phyloP scores from a whole-genome alignment of 371 early-diverging fungal genomes.

The Basidiobolus meristosporus region DNA sequence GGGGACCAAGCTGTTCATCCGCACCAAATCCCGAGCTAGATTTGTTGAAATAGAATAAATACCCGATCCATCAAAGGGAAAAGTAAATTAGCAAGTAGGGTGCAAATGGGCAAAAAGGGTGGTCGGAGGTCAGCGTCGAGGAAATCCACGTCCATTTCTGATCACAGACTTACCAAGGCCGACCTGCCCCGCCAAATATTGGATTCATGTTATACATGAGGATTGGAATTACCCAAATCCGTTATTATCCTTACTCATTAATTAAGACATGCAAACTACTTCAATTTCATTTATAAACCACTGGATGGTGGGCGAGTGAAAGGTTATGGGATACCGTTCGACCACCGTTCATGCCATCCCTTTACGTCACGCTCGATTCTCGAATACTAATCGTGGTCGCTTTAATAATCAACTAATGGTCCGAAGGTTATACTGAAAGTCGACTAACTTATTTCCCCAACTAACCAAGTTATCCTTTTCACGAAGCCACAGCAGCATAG shows the following conservation, averaged over 20 bases:
- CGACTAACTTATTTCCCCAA: neutral
- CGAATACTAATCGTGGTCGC: neutral
- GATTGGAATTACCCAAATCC: neutral
- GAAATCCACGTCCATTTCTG: too few species aligned
- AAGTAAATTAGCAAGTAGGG: too few species aligned
- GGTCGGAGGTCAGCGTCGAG: too few species aligned
- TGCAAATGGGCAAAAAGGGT: too few species aligned
- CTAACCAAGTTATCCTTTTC: neutral
- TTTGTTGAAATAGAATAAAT: too few species aligned
- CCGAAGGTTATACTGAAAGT: neutral
- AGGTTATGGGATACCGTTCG: neutral
- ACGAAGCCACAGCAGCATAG: neutral
- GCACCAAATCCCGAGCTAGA: too few species aligned
- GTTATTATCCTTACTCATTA: slow-evolving; percentile 1
- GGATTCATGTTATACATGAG: too few species aligned
- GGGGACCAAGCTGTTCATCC: too few species aligned
- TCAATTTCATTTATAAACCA: neutral
- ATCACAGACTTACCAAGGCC: too few species aligned
- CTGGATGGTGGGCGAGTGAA: neutral
- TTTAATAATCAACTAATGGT: neutral
- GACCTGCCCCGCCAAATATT: too few species aligned
- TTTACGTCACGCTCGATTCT: neutral
- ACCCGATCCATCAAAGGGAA: too few species aligned
- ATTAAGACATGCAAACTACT: neutral
- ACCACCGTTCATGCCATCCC: too few species aligned